These are phyloP conservation scores for Ziziphus jujuba DNA, from an alignment of 306 rosid species.

Conservation along the genomic window DNA sequence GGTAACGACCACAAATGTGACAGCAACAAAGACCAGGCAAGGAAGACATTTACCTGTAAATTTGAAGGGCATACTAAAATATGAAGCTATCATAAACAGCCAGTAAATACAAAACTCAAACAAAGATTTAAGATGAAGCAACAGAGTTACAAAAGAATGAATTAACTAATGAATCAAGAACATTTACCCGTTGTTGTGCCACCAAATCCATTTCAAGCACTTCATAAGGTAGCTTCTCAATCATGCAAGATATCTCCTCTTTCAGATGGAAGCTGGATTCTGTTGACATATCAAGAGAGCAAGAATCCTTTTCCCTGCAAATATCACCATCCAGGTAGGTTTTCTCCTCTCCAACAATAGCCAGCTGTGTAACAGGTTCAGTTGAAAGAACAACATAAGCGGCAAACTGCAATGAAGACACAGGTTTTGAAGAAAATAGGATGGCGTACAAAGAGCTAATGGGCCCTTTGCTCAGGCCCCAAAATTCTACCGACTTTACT, in stretches of 20 bases:
- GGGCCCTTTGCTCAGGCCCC: slow-evolving; percentile 94
- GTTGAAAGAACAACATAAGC: slow-evolving; percentile 76
- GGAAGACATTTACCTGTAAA: slow-evolving; percentile 71
- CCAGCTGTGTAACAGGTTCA: slow-evolving; percentile 63
- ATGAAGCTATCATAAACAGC: neutral
- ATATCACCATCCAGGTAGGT: slow-evolving; percentile 43
- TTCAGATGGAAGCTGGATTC: slow-evolving; percentile 60
- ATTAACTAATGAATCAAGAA: slow-evolving; percentile 19
- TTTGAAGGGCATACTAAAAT: neutral
- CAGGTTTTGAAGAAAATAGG: slow-evolving; percentile 74
- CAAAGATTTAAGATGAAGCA: slow-evolving; percentile 2
- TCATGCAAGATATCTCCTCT: slow-evolving; percentile 66
- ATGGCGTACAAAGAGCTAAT: slow-evolving; percentile 79
- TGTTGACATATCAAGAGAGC: slow-evolving; percentile 47
- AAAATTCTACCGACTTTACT: slow-evolving; percentile 85
- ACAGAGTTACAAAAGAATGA: slow-evolving; percentile 3
- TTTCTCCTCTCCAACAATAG: slow-evolving; percentile 58
- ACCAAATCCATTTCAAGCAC: slow-evolving; percentile 65
- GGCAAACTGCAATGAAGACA: slow-evolving; percentile 73
- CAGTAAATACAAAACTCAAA: slow-evolving; percentile 19
- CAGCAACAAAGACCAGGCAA: slow-evolving; percentile 90
- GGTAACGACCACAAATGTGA: slow-evolving; percentile 79
- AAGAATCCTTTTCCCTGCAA: slow-evolving; percentile 49
- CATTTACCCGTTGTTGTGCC: slow-evolving; percentile 68
- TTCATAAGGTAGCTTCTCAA: slow-evolving; percentile 64